Evolutionary conservation across 139 green algal genomes (phyloP), one percentile per base, ranked within the genome.

Genomic region (Nannochloris sp.): DNA sequence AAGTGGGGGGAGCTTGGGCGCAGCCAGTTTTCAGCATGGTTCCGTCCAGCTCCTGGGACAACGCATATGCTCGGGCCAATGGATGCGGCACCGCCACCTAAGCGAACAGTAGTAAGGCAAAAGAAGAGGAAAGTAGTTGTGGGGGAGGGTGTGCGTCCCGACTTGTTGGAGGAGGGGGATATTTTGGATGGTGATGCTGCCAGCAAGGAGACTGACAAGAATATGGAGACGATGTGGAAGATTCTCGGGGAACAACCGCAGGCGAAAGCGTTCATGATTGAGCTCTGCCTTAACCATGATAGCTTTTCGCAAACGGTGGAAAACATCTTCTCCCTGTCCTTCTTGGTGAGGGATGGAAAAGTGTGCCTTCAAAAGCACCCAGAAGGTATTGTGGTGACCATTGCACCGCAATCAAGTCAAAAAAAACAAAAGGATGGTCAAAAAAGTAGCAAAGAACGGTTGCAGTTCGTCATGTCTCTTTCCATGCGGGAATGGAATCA

Each of bases 311-410:
- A 95, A 79, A 95, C 86, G 2, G 72, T 92, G 31, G 87, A 95
- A 70, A 95, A 95, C 70, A 43, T 87, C 13, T 95, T 95, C 61
- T 79, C 85, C 28, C 75, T 93, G 3, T 87, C 82, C 9, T 95
- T 95, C 78, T 76, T 95, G 65, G 84, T 86, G 5, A 68, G 72
- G 10, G 77, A 86, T 61, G 31, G 62, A 40, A 55, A 49, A n/a
- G 76, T 78, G 43, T 45, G 59, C 5, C 62, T 84, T 43, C 31
- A 67, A 36, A 49, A 79, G 40, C 25, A 56, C 13, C n/a, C 49
- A 23, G 78, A 72, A 30, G 56, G 78, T 20, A 40, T 64, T 25
- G 25, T 71, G 43, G 66, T 78, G 17, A 25, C 66, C 30, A 61
- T 46, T 23, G 26, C 11, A 29, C 10, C n/a, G 16, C 40, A 61